Evolutionary conservation across 2,329 filamentous ascomycete species (phyloP).

Genomic region (Camillea tinctor): DNA sequence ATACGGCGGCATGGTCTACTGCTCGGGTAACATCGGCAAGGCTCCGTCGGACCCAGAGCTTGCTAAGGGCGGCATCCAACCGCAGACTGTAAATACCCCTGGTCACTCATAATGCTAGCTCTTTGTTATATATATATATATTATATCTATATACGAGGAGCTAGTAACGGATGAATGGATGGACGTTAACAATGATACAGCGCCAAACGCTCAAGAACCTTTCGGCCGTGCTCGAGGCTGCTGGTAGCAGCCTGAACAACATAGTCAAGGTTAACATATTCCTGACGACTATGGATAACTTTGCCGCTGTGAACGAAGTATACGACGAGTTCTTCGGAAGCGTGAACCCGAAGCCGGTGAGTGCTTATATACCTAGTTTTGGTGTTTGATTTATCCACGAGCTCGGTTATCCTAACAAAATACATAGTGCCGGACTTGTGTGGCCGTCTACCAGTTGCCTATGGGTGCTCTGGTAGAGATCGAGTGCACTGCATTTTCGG

Average conservation of each 20-base stretch:
- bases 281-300: constrained; percentile 64
- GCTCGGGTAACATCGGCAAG: constrained; percentile 61
- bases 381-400: constrained; percentile 27
- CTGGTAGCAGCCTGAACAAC: constrained; percentile 57
- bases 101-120: no score
- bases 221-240: constrained; percentile 56
- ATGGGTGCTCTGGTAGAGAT: constrained; percentile 72
- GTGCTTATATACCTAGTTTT: constrained; percentile 51
- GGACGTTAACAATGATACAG: no score
- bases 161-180: no score
- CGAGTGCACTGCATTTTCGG: constrained; percentile 60
- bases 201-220: constrained; percentile 59
- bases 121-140: no score
- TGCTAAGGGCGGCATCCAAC: constrained; percentile 56
- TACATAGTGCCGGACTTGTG: constrained; percentile 57
- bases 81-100: constrained; percentile 43
- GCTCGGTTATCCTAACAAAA: neutral
- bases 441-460: constrained; percentile 71
- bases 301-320: constrained; percentile 56
- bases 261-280: constrained; percentile 69
- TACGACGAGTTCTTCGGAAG: constrained; percentile 49
- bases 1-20: constrained; percentile 68
- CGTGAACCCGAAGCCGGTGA: constrained; percentile 45
- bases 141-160: no score
- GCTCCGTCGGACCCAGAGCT: constrained; percentile 54